Evolutionary conservation across 768 basidiomycete species (phyloP), one percentile per base, ranked within the genome.

Genomic region (Amanita muscaria): DNA sequence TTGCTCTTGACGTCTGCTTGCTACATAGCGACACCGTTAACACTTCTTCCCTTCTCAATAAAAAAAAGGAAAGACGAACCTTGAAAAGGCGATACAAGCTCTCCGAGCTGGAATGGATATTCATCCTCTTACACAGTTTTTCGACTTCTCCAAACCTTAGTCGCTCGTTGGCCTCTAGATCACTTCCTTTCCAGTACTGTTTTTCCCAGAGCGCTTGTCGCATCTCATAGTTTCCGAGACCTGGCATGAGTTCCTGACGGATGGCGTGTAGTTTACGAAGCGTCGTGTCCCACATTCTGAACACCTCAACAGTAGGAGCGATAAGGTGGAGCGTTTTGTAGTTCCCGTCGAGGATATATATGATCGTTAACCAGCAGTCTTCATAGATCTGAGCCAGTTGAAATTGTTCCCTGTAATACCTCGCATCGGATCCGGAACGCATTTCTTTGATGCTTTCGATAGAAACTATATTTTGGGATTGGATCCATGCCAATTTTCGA

Each of bases 291-390:
- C 82, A 73, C 40, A 81, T 74, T 12, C 64, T 49, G 44, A 71
- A 68, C 2, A 59, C 54, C 3, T 71, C 63, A 22, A 64, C 61
- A 0, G 79, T 78, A 2, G 79, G 72, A 2, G 91, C 83, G 43
- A 93, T 73, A 49, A 93, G 71, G 56, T 96, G 90, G 19, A 92
- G 72, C 0, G 85, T 85, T 66, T 93, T 93, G 70, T 88, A 89
- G 18, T 68, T 69, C 10, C 80, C 83, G 34, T 81, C 78, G 39
- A 82, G 66, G 48, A 85, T 77, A 54, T 93, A 91, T 50, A 91
- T 78, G 61, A 96, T 72, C 0, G 90, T 88, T 51, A 94, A 73
- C 88, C 89, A 94, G 15, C 80, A 72, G 30, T 74, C 66, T 52
- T 86, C 81, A 46, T 73, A 71, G 41, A 78, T 74, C 38, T 68